Base-by-base conservation (phyloP, 176 grass and related monocot genomes). In the Ensete glaucum region DNA sequence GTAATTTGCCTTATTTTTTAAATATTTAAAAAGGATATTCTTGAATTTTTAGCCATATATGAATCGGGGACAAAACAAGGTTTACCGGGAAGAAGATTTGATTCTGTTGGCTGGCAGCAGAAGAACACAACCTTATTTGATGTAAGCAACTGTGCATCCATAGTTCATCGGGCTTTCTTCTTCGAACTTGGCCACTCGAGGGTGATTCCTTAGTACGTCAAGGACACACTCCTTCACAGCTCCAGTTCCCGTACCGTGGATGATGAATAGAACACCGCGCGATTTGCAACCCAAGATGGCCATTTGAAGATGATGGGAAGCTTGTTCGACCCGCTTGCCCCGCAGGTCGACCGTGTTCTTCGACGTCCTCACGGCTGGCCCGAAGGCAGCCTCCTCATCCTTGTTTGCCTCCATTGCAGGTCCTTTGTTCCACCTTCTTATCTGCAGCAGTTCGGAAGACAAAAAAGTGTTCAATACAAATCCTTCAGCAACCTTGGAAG, bases 151-250 rank as follows among this genome's bases (percentile, higher is more conserved):
- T 3, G 86, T 92, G 73, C 86, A 92, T 24, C 86, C 90, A 56
- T 92, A 92, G 73, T 89, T 89, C 26, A 87, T 67, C 0, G 84
- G 87, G 77, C 86, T 85, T 78, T 89, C 90, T 58, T 92, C 90
- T 67, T 89, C 82, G 52, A 87, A 87, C 77, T 54, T 89, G 73
- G 79, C 82, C 29, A 89, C 84, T 7, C 90, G 86, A 80, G 86
- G 82, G 74, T 92, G 90, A 70, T 80, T 89, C 34, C 84, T 77
- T 17, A 89, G 82, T 10, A 87, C 53, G 1, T 16, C 76, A 0
- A 89, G 75, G 8, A 87, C 82, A 58, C 73, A 16, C 0, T 86
- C 79, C 84, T 89, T 89, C 25, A 89, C 84, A 25, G 84, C 86
- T 1, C 90, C 90, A 0, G 82, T 92, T 26, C 90, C 90, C 82